These are phyloP conservation scores for Amylostereum areolatum DNA, from an alignment of 1,284 basidiomycete species.

Conservation along the genomic window DNA sequence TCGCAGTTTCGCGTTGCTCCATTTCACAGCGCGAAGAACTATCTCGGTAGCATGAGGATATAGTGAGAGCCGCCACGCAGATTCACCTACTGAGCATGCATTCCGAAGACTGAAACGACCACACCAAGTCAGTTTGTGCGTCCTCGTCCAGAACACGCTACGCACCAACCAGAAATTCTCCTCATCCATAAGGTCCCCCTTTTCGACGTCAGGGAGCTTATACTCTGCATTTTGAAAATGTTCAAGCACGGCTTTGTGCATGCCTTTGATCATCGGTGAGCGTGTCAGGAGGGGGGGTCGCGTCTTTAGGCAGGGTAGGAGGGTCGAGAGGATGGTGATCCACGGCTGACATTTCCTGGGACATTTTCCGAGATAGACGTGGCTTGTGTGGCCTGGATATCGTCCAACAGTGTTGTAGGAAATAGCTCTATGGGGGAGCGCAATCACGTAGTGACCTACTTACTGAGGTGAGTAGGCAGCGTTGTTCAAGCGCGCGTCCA, in stretches of 20 bases:
- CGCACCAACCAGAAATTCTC: conserved; percentile 74
- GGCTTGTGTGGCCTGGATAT: too few relatives aligned
- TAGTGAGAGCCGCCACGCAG: neutral
- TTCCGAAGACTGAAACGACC: conserved; percentile 45
- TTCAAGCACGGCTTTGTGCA: conserved; percentile 49
- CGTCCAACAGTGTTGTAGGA: too few relatives aligned
- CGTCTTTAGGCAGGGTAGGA: conserved; percentile 21
- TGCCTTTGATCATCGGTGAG: conserved; percentile 43
- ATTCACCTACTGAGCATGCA: conserved; percentile 49
- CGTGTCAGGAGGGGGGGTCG: conserved; percentile 23
- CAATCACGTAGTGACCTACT: too few relatives aligned
- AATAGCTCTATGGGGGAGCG: too few relatives aligned
- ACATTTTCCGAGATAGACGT: too few relatives aligned
- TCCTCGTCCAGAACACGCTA: conserved; percentile 4
- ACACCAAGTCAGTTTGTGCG: neutral
- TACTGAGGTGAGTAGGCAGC: too few relatives aligned
- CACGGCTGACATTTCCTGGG: too few relatives aligned
- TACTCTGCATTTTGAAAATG: conserved; percentile 55
- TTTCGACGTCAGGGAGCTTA: conserved; percentile 36
- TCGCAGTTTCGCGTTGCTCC: conserved; percentile 47
- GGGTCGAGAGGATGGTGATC: conserved; percentile 14
- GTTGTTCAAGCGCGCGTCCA: too few relatives aligned
- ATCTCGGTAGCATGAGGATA: conserved; percentile 29
- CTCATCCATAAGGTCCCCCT: conserved; percentile 47
- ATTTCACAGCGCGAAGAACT: conserved; percentile 69